phyloP scores from a whole-genome alignment of 2,329 filamentous ascomycete genomes.

The Metarhizium anisopliae region DNA sequence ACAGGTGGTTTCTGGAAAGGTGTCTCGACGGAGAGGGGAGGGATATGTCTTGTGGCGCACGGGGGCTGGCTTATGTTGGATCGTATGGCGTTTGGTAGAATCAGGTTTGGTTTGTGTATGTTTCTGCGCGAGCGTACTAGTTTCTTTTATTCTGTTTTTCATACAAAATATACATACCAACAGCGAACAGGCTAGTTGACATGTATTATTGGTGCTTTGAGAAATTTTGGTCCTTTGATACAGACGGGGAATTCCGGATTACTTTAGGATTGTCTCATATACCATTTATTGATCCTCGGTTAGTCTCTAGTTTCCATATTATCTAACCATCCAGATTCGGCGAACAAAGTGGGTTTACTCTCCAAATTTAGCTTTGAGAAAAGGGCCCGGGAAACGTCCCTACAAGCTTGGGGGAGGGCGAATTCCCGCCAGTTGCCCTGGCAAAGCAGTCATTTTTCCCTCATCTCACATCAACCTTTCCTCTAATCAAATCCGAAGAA shows the following conservation, averaged over 20 bases:
- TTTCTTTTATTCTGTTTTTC: background rate
- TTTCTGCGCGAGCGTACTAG: background rate
- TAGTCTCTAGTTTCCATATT: background rate
- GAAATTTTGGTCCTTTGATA: background rate
- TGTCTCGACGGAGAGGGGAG: too few species aligned
- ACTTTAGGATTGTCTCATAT: background rate
- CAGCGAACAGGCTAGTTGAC: too few species aligned
- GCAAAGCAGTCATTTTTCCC: too few species aligned
- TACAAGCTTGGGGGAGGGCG: too few species aligned
- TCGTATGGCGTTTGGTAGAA: slow-evolving; percentile 2
- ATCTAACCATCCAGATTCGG: background rate
- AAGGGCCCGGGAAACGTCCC: background rate
- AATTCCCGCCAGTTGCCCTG: too few species aligned
- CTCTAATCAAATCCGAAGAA: background rate
- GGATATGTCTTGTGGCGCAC: background rate
- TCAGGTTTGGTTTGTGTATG: background rate
- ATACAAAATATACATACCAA: background rate
- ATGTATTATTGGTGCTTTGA: background rate
- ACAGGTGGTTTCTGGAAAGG: too few species aligned
- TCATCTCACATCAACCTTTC: background rate
- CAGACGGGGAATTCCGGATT: background rate
- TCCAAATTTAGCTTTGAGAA: background rate
- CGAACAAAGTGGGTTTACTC: background rate
- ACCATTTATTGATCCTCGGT: background rate
- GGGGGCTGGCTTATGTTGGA: background rate